Percentiles rank a stretch among this genome's conserved stretches.
These are phyloP conservation scores for Talaromyces proteolyticus DNA, from an alignment of 495 filamentous ascomycete species.

Conservation along the genomic window DNA sequence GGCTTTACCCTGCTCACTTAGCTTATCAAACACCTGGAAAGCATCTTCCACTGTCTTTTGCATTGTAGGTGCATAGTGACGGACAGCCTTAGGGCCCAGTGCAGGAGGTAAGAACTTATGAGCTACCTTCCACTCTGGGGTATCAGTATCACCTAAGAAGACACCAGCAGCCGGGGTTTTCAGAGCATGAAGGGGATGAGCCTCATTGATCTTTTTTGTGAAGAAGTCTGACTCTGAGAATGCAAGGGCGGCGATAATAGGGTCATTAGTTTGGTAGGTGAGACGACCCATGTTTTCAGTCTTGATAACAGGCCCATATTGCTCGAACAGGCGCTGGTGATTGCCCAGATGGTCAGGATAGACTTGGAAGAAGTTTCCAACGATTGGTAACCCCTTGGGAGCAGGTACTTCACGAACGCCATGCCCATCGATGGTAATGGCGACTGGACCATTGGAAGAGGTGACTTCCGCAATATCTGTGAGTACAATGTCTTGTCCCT, in stretches of 20 bases:
- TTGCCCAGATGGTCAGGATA: slow-evolving; percentile 55
- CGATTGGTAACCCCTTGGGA: slow-evolving; percentile 38
- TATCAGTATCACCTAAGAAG: slow-evolving; percentile 48
- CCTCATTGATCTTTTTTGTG: slow-evolving; percentile 43
- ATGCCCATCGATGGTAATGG: slow-evolving; percentile 37
- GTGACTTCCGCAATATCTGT: slow-evolving; percentile 21
- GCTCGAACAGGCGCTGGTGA: slow-evolving; percentile 47
- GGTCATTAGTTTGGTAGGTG: slow-evolving; percentile 46
- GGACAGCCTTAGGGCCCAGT: slow-evolving; percentile 46
- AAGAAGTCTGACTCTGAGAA: slow-evolving; percentile 45
- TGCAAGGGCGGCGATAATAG: slow-evolving; percentile 28
- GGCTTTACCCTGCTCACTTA: slow-evolving; percentile 39
- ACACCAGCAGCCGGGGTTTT: slow-evolving; percentile 41
- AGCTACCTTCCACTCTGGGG: slow-evolving; percentile 34
- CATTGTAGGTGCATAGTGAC: slow-evolving; percentile 51
- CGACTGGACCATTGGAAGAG: slow-evolving; percentile 22
- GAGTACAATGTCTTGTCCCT: slow-evolving; percentile 18
- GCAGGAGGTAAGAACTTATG: slow-evolving; percentile 54
- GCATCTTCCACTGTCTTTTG: slow-evolving; percentile 34
- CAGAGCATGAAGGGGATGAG: slow-evolving; percentile 42
- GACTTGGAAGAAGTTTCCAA: slow-evolving; percentile 49
- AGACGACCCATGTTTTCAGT: slow-evolving; percentile 46
- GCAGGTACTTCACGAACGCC: slow-evolving; percentile 36
- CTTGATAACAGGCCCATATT: slow-evolving; percentile 48
- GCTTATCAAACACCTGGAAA: slow-evolving; percentile 47